A percentile compares a stretch with the other conserved stretches of the same genome.
These are phyloP conservation scores for Fomitopsis betulina DNA, from an alignment of 1,284 basidiomycete genomes.

Conservation along the genomic window DNA sequence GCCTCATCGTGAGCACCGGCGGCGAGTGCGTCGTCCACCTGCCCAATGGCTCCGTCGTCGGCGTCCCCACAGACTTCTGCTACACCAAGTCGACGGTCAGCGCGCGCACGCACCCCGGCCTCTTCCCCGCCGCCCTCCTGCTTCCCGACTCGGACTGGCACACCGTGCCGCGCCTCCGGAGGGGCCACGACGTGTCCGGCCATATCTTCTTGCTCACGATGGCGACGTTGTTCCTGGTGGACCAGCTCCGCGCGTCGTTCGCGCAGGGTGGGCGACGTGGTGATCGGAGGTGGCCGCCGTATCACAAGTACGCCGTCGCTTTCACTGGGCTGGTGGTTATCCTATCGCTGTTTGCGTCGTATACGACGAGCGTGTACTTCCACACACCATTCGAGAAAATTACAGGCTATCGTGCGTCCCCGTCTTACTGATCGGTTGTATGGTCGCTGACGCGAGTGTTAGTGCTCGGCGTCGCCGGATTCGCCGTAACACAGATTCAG, in stretches of 20 bases:
- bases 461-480: slow-evolving; percentile 42
- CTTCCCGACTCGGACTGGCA: slow-evolving; percentile 40
- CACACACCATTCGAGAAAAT: slow-evolving; percentile 87
- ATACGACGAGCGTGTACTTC: slow-evolving; percentile 87
- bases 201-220: slow-evolving; percentile 92
- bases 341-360: slow-evolving; percentile 73
- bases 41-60: slow-evolving; percentile 49
- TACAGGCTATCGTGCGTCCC: slow-evolving; percentile 70
- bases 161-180: slow-evolving; percentile 54
- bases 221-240: slow-evolving; percentile 74
- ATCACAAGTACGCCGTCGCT: slow-evolving; percentile 43
- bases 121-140: slow-evolving; percentile 48
- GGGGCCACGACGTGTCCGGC: slow-evolving; percentile 92
- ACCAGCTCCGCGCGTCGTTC: slow-evolving; percentile 62
- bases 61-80: slow-evolving; percentile 62
- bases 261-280: slow-evolving; percentile 5
- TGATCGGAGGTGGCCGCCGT: slow-evolving; percentile 29
- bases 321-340: slow-evolving; percentile 48
- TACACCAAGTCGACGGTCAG: slow-evolving; percentile 46
- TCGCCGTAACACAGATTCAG: slow-evolving; percentile 32
- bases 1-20: slow-evolving; percentile 73
- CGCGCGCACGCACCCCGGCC: slow-evolving; percentile 54
- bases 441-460: background rate
- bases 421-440: background rate
- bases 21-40: slow-evolving; percentile 75